Base-by-base conservation (phyloP, 768 basidiomycete species). In the Suillus occidentalis region DNA sequence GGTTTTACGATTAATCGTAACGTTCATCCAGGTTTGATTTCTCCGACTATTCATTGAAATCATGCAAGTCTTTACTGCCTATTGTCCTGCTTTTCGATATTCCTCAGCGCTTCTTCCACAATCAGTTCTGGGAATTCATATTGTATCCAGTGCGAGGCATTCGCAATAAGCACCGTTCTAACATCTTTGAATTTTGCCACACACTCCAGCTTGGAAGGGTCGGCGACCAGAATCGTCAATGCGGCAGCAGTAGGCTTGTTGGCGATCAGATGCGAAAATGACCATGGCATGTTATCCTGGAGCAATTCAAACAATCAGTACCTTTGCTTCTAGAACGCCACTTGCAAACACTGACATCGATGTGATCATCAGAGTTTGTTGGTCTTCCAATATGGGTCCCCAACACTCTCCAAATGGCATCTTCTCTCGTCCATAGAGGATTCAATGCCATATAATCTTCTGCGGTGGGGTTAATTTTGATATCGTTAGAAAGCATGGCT, bases 61-160 rank as follows among this genome's bases (percentile, higher is more conserved):
- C 1, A 36, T 36, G 34, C 2, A 12, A 39, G 22, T 50, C 49
- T 50, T 50, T 28, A 50, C 12, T 25, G 49, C 49, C 22, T 14
- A 25, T 50, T 25, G 22, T 50, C 22, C 10, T 25, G 25, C 28
- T 31, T 7, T 52, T 52, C 28, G 28, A 31, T 31, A 52, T 18
- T 25, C 40, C 60, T 63, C 22, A 62, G 18, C n/a, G 63, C 66
- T 34, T 61, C 67, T 18, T 64, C 56, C 22, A 69, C 55, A n/a
- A 71, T 64, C 42, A 65, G 36, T 16, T 65, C 62, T 13, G 70
- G 67, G 25, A 69, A 66, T 4, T 66, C 67, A 10, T 66, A 55
- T 31, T 69, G 67, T 40, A 62, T 71, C 70, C 65, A 71, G 55
- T 69, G 67, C 10, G 61, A 59, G 4, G 70, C 65, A 37, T 55